A percentile compares a stretch with the other conserved stretches of the same genome.
These are phyloP conservation scores for Spiromastix sp. DNA, from an alignment of 2,329 filamentous ascomycete genomes.

Conservation along the genomic window DNA sequence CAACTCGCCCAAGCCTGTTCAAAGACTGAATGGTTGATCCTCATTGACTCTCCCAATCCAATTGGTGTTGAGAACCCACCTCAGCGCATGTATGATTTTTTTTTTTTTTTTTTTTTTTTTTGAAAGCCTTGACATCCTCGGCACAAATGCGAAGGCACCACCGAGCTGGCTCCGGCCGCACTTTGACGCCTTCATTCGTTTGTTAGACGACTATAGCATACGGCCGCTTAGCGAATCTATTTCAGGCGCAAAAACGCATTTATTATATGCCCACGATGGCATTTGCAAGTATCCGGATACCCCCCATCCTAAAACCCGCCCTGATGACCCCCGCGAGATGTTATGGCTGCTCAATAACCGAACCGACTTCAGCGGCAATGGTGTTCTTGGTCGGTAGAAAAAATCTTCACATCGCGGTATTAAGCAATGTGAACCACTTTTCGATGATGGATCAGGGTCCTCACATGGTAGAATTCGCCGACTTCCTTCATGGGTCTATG, in stretches of 20 bases:
- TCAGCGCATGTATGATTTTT: constrained; percentile 39
- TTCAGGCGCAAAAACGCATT: constrained; percentile 8
- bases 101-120: no score
- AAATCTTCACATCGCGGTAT: constrained; percentile 3
- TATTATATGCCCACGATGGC: constrained; percentile 1
- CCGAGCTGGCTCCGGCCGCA: constrained; percentile 42
- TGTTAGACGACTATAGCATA: constrained; percentile 35
- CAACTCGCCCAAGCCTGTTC: constrained; percentile 40
- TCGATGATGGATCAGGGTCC: constrained; percentile 8
- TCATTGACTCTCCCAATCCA: constrained; percentile 46
- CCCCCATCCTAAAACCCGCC: constrained; percentile 2
- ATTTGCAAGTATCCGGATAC: constrained; percentile 7
- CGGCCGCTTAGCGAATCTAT: constrained; percentile 10
- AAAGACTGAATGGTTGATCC: constrained; percentile 39
- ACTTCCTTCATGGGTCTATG: not conserved
- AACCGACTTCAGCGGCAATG: constrained; percentile 6
- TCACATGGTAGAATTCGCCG: not conserved
- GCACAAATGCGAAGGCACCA: constrained; percentile 32
- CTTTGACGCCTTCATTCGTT: constrained; percentile 40
- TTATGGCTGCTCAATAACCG: constrained; percentile 8
- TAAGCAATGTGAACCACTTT: constrained; percentile 8
- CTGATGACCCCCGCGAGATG: constrained; percentile 7
- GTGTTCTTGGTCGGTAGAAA: constrained; percentile 1
- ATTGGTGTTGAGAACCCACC: constrained; percentile 55
- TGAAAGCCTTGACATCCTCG: constrained; percentile 37